phyloP scores from a whole-genome alignment of 495 filamentous ascomycete genomes.

The Delitschia confertaspora region DNA sequence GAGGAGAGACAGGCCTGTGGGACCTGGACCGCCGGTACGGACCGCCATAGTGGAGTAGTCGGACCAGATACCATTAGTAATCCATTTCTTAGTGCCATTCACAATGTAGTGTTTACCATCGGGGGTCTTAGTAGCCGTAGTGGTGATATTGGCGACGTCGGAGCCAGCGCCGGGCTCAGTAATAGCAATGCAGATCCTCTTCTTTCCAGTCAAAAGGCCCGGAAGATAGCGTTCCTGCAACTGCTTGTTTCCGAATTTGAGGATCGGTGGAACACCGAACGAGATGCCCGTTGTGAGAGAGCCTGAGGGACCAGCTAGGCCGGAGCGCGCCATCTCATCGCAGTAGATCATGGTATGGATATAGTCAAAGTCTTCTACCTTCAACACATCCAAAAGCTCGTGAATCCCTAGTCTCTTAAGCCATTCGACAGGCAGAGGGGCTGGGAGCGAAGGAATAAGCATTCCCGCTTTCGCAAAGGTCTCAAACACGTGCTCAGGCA shows the following conservation, averaged over 20 bases:
- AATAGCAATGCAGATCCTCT: conserved; percentile 64
- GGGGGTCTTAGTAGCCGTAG: conserved; percentile 52
- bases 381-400: conserved; percentile 54
- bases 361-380: conserved; percentile 68
- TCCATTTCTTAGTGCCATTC: conserved; percentile 77
- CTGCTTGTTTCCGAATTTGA: conserved; percentile 54
- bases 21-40: conserved; percentile 56
- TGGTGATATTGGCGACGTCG: conserved; percentile 63
- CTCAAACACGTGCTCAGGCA: conserved; percentile 53
- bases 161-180: conserved; percentile 65
- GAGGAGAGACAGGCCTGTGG: conserved; percentile 58
- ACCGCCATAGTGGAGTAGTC: conserved; percentile 67
- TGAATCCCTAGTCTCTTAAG: conserved; percentile 55
- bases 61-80: conserved; percentile 70
- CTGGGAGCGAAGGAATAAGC: conserved; percentile 55
- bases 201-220: conserved; percentile 56
- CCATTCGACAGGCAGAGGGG: conserved; percentile 59
- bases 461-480: conserved; percentile 44
- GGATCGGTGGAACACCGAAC: conserved; percentile 60
- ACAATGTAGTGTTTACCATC: conserved; percentile 62
- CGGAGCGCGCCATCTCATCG: conserved; percentile 62
- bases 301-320: conserved; percentile 50
- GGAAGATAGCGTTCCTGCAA: conserved; percentile 58
- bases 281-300: conserved; percentile 59
- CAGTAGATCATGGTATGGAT: conserved; percentile 58